Conservation (phyloP, 2,329 filamentous ascomycete species). For the Stagonosporopsis cucurbitacearum region DNA sequence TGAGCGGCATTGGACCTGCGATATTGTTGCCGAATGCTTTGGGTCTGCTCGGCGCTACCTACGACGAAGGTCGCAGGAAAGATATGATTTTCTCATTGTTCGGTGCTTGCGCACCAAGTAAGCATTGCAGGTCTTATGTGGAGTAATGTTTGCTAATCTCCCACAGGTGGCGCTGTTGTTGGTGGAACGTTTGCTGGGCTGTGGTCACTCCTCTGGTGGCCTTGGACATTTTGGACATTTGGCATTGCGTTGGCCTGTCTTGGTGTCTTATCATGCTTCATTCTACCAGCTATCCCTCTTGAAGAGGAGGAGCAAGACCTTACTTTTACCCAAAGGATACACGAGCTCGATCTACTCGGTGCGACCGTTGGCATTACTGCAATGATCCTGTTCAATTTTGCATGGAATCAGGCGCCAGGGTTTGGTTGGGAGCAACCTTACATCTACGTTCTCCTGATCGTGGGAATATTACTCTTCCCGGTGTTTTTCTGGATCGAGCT, state of each 20-base stretch:
- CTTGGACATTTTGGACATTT: constrained; percentile 59
- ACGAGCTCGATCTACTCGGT: constrained; percentile 54
- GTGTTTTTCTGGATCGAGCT: constrained; percentile 63
- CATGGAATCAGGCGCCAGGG: constrained; percentile 69
- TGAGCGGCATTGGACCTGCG: constrained; percentile 64
- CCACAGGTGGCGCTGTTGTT: constrained; percentile 47
- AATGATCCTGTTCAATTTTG: constrained; percentile 67
- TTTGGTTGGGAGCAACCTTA: constrained; percentile 65
- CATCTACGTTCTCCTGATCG: constrained; percentile 63
- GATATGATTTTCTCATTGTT: constrained; percentile 65
- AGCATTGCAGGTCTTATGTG: background rate
- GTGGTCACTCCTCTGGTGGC: constrained; percentile 58
- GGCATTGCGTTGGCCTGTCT: constrained; percentile 49
- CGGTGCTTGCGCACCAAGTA: constrained; percentile 56
- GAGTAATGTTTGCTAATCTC: constrained; percentile 1
- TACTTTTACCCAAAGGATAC: constrained; percentile 31
- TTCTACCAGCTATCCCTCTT: constrained; percentile 49
- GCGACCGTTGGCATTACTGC: constrained; percentile 59
- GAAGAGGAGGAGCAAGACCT: constrained; percentile 22
- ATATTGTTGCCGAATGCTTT: constrained; percentile 69
- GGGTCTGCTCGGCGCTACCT: constrained; percentile 66
- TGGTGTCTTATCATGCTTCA: constrained; percentile 46
- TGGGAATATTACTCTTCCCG: constrained; percentile 62
- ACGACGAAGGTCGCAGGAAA: constrained; percentile 64
- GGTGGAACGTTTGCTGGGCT: constrained; percentile 52